These are phyloP conservation scores for Hansenula sp. DNA, from an alignment of 1,139 yeast genomes.

Conservation along the genomic window DNA sequence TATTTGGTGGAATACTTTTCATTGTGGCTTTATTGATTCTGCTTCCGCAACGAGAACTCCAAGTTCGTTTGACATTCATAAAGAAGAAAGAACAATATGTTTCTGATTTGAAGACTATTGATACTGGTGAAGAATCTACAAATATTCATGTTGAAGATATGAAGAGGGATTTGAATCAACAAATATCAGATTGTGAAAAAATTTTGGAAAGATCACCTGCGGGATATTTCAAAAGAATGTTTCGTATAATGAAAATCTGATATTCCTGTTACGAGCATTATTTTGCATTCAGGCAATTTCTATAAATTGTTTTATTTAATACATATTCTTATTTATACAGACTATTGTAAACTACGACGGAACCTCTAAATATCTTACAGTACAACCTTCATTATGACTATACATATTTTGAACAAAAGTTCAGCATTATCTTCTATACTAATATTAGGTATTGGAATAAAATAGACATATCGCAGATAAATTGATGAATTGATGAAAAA, in stretches of 20 bases:
- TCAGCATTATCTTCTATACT: too few relatives aligned
- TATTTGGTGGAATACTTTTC: slow-evolving; percentile 50
- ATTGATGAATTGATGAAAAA: too few relatives aligned
- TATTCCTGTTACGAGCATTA: too few relatives aligned
- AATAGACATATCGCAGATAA: too few relatives aligned
- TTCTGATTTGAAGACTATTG: neutral
- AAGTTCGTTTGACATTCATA: neutral
- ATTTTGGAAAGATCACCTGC: slow-evolving; percentile 3
- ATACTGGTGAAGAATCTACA: neutral
- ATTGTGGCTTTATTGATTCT: slow-evolving; percentile 13
- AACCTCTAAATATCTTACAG: neutral
- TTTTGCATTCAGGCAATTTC: too few relatives aligned
- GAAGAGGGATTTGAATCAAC: neutral
- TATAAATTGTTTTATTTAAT: too few relatives aligned
- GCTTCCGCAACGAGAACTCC: slow-evolving; percentile 6
- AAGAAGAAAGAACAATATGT: neutral
- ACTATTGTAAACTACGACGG: too few relatives aligned
- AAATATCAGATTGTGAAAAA: slow-evolving; percentile 7
- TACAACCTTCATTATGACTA: too few relatives aligned
- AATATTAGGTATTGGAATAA: too few relatives aligned
- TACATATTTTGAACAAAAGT: too few relatives aligned
- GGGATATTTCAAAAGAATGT: slow-evolving; percentile 13
- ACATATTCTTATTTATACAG: neutral
- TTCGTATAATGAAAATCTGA: slow-evolving; percentile 16
- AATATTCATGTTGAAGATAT: neutral